Conservation (phyloP, 2,329 filamentous ascomycete species). For the Phyllosticta capitalensis region DNA sequence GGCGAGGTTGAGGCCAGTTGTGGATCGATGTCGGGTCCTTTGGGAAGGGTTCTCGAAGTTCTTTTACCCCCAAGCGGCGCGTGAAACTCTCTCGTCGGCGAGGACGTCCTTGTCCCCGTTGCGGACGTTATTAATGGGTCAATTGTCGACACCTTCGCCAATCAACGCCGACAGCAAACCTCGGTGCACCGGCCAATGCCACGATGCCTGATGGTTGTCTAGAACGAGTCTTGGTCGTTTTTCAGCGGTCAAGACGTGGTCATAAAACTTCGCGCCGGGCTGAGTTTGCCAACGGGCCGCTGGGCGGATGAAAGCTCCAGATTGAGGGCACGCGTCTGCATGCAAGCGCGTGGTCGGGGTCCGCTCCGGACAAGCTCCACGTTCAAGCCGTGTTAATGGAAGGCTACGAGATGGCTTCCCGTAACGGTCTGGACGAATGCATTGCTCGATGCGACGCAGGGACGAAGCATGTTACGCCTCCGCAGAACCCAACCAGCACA, state of each 20-base stretch:
- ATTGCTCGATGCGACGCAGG: not conserved
- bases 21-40: not conserved
- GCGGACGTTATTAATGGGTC: not conserved
- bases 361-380: not conserved
- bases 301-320: not conserved
- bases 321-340: not conserved
- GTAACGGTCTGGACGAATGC: not conserved
- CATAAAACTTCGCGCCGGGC: not conserved
- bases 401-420: not conserved
- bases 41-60: not conserved
- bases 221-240: not conserved
- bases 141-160: not conserved
- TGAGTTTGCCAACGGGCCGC: not conserved
- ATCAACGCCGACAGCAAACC: not conserved
- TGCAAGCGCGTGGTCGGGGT: not conserved
- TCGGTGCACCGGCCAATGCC: not conserved
- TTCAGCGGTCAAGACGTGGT: not conserved
- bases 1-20: not conserved
- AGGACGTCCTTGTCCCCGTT: not conserved
- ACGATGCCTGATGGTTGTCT: not conserved
- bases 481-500: not conserved
- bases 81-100: not conserved
- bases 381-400: not conserved
- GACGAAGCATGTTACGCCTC: not conserved
- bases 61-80: not conserved